Percentiles rank a stretch among this genome's conserved stretches.
Evolutionary conservation across 208 protist species (phyloP).

Genomic region (Porcisia hertigi): DNA sequence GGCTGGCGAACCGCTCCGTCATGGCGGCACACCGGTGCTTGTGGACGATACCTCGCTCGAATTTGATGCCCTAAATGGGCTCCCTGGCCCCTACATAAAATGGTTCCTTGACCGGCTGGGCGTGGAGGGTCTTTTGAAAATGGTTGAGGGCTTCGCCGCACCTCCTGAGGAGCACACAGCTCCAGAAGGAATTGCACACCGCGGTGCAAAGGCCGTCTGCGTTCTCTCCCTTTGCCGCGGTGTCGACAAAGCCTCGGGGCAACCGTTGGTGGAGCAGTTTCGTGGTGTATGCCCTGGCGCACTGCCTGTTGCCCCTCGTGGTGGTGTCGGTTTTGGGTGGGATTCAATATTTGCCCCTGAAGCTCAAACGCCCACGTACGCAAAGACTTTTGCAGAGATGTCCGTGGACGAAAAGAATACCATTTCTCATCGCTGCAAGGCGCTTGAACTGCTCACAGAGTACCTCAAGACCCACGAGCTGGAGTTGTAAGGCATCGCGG

Average conservation of each 20-base stretch:
- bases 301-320: conserved; percentile 71
- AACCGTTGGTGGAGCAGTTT: conserved; percentile 61
- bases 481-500: background rate
- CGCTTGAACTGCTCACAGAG: conserved; percentile 52
- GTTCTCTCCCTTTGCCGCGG: conserved; percentile 58
- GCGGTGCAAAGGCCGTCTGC: conserved; percentile 77
- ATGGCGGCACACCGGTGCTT: conserved; percentile 57
- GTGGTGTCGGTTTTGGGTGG: conserved; percentile 90
- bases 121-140: conserved; percentile 89
- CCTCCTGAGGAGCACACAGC: conserved; percentile 30
- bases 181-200: conserved; percentile 16
- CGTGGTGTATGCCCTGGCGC: conserved; percentile 62
- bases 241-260: conserved; percentile 16
- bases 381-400: conserved; percentile 92
- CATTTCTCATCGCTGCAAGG: conserved; percentile 94
- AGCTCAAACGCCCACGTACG: conserved; percentile 28
- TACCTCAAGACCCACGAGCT: conserved; percentile 23
- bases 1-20: conserved; percentile 18
- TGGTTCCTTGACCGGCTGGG: conserved; percentile 96
- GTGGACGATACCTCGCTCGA: conserved; percentile 98
- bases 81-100: conserved; percentile 98
- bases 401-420: conserved; percentile 89
- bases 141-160: conserved; percentile 88
- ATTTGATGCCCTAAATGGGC: conserved; percentile 95
- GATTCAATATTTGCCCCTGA: conserved; percentile 96